A percentile compares a stretch with the other conserved stretches of the same genome.
These are phyloP conservation scores for Botrytis pseudocinerea DNA, from an alignment of 2,329 filamentous ascomycete species.

Conservation along the genomic window DNA sequence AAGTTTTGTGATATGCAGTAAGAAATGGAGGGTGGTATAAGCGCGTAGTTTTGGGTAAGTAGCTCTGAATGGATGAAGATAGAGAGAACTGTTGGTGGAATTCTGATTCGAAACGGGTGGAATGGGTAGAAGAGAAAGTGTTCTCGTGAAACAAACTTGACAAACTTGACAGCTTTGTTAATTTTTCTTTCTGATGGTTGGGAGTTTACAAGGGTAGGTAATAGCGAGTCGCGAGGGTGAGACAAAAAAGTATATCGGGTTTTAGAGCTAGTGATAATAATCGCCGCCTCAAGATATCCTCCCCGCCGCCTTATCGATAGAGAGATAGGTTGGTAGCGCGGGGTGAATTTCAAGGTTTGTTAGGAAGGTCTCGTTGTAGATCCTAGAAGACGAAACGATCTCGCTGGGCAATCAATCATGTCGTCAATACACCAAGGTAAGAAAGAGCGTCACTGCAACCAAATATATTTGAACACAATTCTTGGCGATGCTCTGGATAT, in stretches of 20 bases:
- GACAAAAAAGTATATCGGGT: conserved; percentile 11
- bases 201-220: conserved; percentile 18
- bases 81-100: not conserved
- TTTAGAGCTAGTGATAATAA: conserved; percentile 3
- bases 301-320: conserved; percentile 30
- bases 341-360: conserved; percentile 10
- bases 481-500: not conserved
- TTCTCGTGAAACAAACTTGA: not conserved
- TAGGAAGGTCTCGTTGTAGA: not conserved
- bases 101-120: not conserved
- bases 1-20: conserved; percentile 11
- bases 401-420: not conserved
- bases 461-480: not conserved
- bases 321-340: conserved; percentile 20
- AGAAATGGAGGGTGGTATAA: conserved; percentile 20
- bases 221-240: conserved; percentile 18
- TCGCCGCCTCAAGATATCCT: conserved; percentile 9
- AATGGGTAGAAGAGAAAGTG: not conserved
- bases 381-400: not conserved
- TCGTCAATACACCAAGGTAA: not conserved
- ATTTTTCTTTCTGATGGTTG: conserved; percentile 17
- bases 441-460: not conserved
- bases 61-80: conserved; percentile 3
- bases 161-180: conserved; percentile 12
- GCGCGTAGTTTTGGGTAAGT: not conserved